Evolutionary conservation across 1,284 basidiomycete genomes (phyloP).

Genomic region (Ganoderma lingzhi): DNA sequence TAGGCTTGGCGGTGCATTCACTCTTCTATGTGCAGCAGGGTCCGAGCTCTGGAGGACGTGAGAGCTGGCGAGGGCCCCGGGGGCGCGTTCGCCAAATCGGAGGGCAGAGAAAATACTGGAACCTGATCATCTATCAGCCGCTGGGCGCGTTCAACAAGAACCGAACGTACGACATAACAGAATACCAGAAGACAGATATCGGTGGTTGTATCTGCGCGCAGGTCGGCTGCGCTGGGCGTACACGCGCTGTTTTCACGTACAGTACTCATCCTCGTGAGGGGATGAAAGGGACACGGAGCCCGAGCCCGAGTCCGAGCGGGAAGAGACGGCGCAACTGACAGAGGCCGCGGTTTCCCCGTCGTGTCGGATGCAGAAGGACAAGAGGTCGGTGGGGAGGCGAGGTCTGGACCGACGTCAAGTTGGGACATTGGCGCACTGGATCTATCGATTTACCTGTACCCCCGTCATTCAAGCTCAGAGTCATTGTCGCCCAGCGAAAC

Average conservation of each 20-base stretch:
- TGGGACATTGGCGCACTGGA: neutral
- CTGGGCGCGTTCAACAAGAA: slow-evolving; percentile 18
- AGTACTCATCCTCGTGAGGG: slow-evolving; percentile 13
- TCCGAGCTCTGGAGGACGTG: slow-evolving; percentile 11
- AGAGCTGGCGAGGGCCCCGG: slow-evolving; percentile 13
- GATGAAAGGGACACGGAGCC: slow-evolving; percentile 4
- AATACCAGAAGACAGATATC: slow-evolving; percentile 25
- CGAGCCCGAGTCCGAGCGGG: slow-evolving; percentile 6
- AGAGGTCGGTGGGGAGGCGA: neutral
- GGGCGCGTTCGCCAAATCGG: slow-evolving; percentile 17
- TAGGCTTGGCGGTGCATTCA: neutral
- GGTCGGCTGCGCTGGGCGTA: slow-evolving; percentile 10
- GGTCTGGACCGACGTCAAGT: neutral
- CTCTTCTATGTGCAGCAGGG: slow-evolving; percentile 4
- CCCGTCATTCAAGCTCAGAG: slow-evolving; percentile 10
- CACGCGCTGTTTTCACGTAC: slow-evolving; percentile 21
- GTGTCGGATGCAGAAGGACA: slow-evolving; percentile 6
- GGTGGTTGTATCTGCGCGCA: slow-evolving; percentile 15
- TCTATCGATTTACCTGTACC: slow-evolving; percentile 14
- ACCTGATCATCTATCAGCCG: slow-evolving; percentile 10
- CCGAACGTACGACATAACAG: slow-evolving; percentile 23
- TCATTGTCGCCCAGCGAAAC: neutral
- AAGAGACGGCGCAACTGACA: slow-evolving; percentile 2
- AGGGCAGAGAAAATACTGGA: slow-evolving; percentile 17
- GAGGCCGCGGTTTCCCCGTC: slow-evolving; percentile 20